Evolutionary conservation across 2,329 filamentous ascomycete species (phyloP), one percentile per base, ranked within the genome.

Genomic region (Seiridium cupressi): DNA sequence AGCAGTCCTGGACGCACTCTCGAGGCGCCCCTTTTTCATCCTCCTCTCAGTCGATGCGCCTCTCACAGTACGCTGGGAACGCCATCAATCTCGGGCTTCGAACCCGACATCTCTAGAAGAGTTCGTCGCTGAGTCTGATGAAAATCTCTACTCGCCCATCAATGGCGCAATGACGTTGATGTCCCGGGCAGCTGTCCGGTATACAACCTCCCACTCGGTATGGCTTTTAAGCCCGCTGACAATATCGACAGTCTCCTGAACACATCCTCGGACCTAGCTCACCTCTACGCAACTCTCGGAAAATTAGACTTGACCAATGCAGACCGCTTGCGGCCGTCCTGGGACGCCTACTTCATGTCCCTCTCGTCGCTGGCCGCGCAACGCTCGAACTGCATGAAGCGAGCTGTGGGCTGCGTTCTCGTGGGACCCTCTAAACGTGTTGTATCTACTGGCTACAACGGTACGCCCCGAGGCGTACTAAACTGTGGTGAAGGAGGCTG

Each of bases 271-370:
- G 89, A 89, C 34, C 77, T 96, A 1, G 78, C 86, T 8, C 84
- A 89, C 65, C 83, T 98, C 5, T 88, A 92, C 73, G 80, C 83
- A 3, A 89, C 90, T 7, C 84, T 99, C 1, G 82, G 84, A 54
- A 84, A 86, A 51, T 83, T 97, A 6, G 86, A 96, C 72, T 84
- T 99, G 34, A 83, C 89, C 1, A 88, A 95, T 69, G 84, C 89
- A 40, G 85, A 90, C 67, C 89, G 95, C 2, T 82, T 99, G 42
- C 87, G 95, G 1, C 95, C 95, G 1, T 89, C 86, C 54, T 99
- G 95, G 95, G 95, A 99, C 76, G 89, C 91, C 69, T 99, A 99
- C 79, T 99, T 99, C 73, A 99, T 99, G 95, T 87, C 91, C 46
- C 82, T 99, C n/a, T 93, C 95, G 4, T 92, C 91, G 40, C 86